These are phyloP conservation scores for Pyronema domesticum DNA, from an alignment of 495 filamentous ascomycete species.

Conservation along the genomic window DNA sequence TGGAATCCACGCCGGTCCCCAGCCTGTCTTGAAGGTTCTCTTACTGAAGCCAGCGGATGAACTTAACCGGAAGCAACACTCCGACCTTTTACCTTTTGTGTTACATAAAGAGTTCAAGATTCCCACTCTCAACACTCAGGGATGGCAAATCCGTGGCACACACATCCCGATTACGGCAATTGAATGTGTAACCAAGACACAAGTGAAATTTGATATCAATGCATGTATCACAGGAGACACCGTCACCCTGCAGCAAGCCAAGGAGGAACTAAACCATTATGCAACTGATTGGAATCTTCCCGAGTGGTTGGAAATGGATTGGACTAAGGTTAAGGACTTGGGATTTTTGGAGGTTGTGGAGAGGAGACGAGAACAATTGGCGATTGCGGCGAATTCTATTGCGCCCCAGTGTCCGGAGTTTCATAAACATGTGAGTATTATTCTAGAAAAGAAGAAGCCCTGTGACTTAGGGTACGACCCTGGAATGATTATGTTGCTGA, in stretches of 20 bases:
- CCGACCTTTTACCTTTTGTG: constrained; percentile 17
- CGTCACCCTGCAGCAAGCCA: constrained; percentile 28
- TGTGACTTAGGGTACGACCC: too few species aligned
- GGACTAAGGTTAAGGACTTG: constrained; percentile 59
- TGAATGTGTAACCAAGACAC: constrained; percentile 61
- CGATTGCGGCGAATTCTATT: constrained; percentile 36
- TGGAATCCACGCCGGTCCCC: constrained; percentile 10
- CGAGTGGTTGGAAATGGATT: constrained; percentile 76
- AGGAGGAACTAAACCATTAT: constrained; percentile 45
- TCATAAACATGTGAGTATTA: constrained; percentile 56
- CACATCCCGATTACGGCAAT: constrained; percentile 10
- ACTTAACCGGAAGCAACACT: constrained; percentile 5
- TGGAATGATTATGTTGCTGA: too few species aligned
- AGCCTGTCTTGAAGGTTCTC: constrained; percentile 14
- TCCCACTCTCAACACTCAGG: background rate
- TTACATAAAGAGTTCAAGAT: constrained; percentile 3
- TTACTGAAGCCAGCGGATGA: constrained; percentile 12
- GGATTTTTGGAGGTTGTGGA: constrained; percentile 54
- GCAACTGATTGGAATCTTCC: constrained; percentile 50
- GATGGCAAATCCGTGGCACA: background rate
- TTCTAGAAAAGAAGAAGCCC: too few species aligned
- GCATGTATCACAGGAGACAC: constrained; percentile 35
- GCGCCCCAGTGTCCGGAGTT: constrained; percentile 57
- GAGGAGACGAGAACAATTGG: constrained; percentile 43
- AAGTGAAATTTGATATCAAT: constrained; percentile 41